A percentile compares a stretch with the other conserved stretches of the same genome.
Conservation (phyloP, 2,329 filamentous ascomycete species). For the Fusarium transvaalense region DNA sequence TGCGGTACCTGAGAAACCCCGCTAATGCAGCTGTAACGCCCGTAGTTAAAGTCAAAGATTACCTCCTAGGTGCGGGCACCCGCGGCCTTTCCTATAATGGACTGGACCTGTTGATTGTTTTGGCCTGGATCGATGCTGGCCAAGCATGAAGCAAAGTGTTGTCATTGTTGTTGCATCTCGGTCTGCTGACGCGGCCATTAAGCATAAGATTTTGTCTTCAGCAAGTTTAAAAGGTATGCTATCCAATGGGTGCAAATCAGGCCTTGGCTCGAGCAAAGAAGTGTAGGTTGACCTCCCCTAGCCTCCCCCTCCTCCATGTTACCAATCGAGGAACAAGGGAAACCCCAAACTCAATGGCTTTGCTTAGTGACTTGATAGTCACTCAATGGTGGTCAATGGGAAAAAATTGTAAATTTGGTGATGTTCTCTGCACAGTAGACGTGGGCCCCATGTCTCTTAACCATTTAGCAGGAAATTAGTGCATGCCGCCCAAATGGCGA, state of each 20-base stretch:
- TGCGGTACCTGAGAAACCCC: conserved; percentile 31
- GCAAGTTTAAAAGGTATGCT: no score
- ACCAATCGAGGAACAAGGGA: background rate
- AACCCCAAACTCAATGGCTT: conserved; percentile 23
- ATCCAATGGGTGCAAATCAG: conserved; percentile 1
- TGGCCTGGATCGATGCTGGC: conserved; percentile 22
- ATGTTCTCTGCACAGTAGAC: background rate
- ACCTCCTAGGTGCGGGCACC: background rate
- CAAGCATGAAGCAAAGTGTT: conserved; percentile 30
- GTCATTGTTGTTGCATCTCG: conserved; percentile 19
- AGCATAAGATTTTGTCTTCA: conserved; percentile 3
- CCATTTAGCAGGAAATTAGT: conserved; percentile 38
- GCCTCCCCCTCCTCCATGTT: background rate
- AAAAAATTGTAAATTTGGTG: conserved; percentile 7
- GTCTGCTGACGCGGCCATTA: conserved; percentile 28
- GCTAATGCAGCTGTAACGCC: conserved; percentile 28
- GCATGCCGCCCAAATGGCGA: conserved; percentile 27
- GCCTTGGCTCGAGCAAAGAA: conserved; percentile 14
- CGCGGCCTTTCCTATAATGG: background rate
- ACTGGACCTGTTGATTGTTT: conserved; percentile 20
- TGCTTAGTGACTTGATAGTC: conserved; percentile 21
- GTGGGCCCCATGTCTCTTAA: conserved; percentile 38
- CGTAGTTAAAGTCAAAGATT: conserved; percentile 26
- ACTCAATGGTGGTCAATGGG: conserved; percentile 11
- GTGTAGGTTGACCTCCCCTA: background rate